Evolutionary conservation across 106 monocot species (phyloP), one percentile per base, ranked within the genome.

Genomic region (Agapanthus africanus): DNA sequence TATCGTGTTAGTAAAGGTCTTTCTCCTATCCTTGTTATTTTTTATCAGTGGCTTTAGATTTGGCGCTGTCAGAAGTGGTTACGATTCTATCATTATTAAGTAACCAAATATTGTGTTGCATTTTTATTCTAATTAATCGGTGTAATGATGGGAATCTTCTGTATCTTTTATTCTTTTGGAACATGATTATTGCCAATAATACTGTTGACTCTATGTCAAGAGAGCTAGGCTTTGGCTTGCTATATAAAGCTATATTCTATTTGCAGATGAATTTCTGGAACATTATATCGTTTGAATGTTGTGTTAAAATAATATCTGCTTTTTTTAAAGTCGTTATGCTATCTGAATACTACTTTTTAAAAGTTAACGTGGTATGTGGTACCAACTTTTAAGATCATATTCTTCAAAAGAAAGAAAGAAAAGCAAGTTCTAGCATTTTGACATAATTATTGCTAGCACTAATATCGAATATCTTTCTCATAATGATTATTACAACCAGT

Each of bases 301-400:
- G 61, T 61, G 36, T 60, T 41, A 40, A n/a, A 39, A 40, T 28
- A 39, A 37, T 30, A 60, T 65, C 39, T 61, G 6, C 63, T 59
- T 57, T 57, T 40, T 39, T 57, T 15, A 7, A 40, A 8, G 56
- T 59, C 25, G 59, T 70, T 59, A 63, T 63, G 37, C 63, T 39
- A 19, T 39, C 54, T 37, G 30, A 16, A 28, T 19, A 28, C 40
- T 59, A 7, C 25, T 56, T 70, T 56, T 38, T 15, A 27, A 56
- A 54, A 70, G 54, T 7, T 36, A 36, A 18, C 35, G n/a, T 57
- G 59, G 70, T 32, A 35, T n/a, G 11, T 21, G 37, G 19, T 36
- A 57, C 18, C 11, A 27, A 18, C 70, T 71, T 40, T 57, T 59
- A 26, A 19, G 59, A 71, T 57, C 40, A 40, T 59, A 59, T 71